A percentile compares a stretch with the other conserved stretches of the same genome.
phyloP scores from a whole-genome alignment of 2,329 filamentous ascomycete species.

The Aspergillus calidoustus region DNA sequence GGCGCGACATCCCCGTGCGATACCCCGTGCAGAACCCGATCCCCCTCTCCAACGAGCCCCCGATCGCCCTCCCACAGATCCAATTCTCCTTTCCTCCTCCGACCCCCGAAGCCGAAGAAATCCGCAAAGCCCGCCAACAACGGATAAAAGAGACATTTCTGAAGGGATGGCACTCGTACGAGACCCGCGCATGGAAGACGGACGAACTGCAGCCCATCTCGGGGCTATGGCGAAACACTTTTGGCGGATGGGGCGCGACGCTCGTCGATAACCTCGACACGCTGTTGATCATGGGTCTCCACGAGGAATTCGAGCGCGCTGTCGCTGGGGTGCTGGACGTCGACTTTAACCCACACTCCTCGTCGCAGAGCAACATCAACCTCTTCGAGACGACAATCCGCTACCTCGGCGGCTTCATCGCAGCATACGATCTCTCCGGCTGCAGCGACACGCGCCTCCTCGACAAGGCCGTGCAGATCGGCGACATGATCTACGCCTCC shows the following conservation, averaged over 20 bases:
- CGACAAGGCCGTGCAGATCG: conserved; percentile 76
- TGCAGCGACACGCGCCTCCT: conserved; percentile 68
- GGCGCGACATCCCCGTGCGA: conserved; percentile 6
- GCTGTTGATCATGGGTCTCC: conserved; percentile 78
- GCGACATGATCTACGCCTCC: conserved; percentile 74
- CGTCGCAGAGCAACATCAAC: conserved; percentile 62
- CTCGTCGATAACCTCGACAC: conserved; percentile 79
- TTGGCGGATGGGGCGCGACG: conserved; percentile 86
- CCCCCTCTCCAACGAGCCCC: not conserved
- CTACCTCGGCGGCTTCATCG: conserved; percentile 80
- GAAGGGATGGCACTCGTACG: conserved; percentile 80
- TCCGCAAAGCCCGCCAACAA: conserved; percentile 6
- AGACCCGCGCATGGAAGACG: conserved; percentile 74
- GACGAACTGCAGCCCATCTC: conserved; percentile 79
- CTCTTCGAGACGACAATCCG: conserved; percentile 91
- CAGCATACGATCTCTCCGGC: conserved; percentile 80
- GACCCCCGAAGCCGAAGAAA: not conserved
- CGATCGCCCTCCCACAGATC: not conserved
- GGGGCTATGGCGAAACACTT: conserved; percentile 73
- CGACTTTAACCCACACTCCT: conserved; percentile 68
- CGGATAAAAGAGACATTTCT: conserved; percentile 71
- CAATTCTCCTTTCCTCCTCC: conserved; percentile 2
- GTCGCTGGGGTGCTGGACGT: conserved; percentile 69
- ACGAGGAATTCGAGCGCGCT: conserved; percentile 76
- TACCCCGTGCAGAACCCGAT: conserved; percentile 6